Evolutionary conservation across 1,284 basidiomycete genomes (phyloP), one percentile per base, ranked within the genome.

Genomic region (Fistulina hepatica): DNA sequence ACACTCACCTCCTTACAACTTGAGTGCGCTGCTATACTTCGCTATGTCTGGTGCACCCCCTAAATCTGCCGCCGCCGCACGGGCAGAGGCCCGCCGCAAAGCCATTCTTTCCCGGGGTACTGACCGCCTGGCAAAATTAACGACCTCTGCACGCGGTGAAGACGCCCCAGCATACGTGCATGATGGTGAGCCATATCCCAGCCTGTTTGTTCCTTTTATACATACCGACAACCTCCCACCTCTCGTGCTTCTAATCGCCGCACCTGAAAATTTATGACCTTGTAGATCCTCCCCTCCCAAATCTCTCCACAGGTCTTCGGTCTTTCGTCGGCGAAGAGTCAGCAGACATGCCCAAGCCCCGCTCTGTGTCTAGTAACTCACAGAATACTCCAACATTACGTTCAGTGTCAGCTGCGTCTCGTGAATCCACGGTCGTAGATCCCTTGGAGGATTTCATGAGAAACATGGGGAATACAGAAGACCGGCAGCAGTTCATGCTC

Each of bases 121-220:
- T 19, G 81, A 85, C 62, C 70, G 82, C 40, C 70, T 86, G 17
- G 72, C 76, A 26, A 83, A 76, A 52, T 67, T 85, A 35, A 81
- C 81, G 5, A 76, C 75, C 4, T 77, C 77, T 5, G 81, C 79
- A 15, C 63, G 82, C 37, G 81, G 81, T 22, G 79, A 81, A 40
- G 79, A 82, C 43, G 71, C 67, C 4, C 61, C 72, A 5, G 64
- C 66, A n/a, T 79, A 73, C 50, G 53, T 69, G 42, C 65, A 67
- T 46, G 63, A 71, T 38, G 69, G 78, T 78, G 42, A 43, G 64
- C 52, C 30, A 15, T 15, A 25, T 24, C 31, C 19, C 8, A 42
- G 30, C n/a, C 42, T 27, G 36, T 0, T 4, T 21, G 17, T 13
- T 34, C 33, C 16, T 21, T 4, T 13, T 11, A 5, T 21, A 21